Evolutionary conservation across 176 grass and related monocot genomes (phyloP), one percentile per base, ranked within the genome.

Genomic region (Cenchrus purpureus): DNA sequence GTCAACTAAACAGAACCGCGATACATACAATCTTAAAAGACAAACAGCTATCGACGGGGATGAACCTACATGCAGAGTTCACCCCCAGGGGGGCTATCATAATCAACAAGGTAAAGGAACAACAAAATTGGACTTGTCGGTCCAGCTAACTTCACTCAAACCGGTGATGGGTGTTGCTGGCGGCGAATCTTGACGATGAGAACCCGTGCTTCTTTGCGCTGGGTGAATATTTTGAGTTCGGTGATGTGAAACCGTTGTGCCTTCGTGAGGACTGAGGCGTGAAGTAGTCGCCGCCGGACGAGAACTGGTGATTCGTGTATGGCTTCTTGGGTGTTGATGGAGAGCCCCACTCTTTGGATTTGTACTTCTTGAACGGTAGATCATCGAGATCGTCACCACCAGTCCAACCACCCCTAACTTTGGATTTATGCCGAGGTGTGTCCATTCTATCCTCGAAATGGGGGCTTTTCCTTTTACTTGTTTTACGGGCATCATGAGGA

Each of bases 401-500:
- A 50, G 86, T 87, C 89, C 92, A 94, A 59, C 91, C 87, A 83
- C 93, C 91, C 59, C 88, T 92, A 0, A 44, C 82, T 86, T 87
- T 93, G 65, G 91, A 92, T 82, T 94, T 94, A 71, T 74, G 73
- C n/a, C 16, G 29, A 80, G 85, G 56, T 64, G 34, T 57, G 0
- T 83, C 82, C 80, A 64, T 83, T 86, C 84, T 91, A 69, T 89
- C 92, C 64, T 97, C 91, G 52, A 86, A 86, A n/a, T 59, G 16
- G 34, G 65, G 74, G 31, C 61, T 63, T 83, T 92, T 97, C 56
- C 84, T 94, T 88, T 88, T 94, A 65, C 59, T 76, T 61, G 73
- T 19, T 76, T 84, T 93, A 14, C 32, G 71, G 68, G 71, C 42
- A 71, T 86, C 82, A 66, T 80, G 67, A 62, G 93, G 91, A 29